phyloP scores from a whole-genome alignment of 192 early-diverging fungal species.

The Phycomyces nitens region DNA sequence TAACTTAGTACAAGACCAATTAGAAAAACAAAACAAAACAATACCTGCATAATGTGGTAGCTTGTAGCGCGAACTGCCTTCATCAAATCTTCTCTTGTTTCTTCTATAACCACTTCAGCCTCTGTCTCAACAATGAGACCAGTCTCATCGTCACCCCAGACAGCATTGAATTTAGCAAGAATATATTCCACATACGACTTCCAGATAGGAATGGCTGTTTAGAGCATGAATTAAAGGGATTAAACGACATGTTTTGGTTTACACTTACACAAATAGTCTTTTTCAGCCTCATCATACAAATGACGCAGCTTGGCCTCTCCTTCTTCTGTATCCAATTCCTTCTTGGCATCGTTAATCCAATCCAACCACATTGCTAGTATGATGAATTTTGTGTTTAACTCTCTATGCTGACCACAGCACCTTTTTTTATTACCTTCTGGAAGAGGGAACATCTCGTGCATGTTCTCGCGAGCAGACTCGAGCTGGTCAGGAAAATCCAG shows the following conservation, averaged over 20 bases:
- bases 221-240: background rate
- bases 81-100: slow-evolving; percentile 41
- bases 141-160: slow-evolving; percentile 24
- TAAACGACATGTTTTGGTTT: background rate
- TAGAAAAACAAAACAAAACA: background rate
- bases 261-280: slow-evolving; percentile 71
- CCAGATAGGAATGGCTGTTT: slow-evolving; percentile 65
- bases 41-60: slow-evolving; percentile 53
- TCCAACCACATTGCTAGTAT: slow-evolving; percentile 65
- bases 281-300: slow-evolving; percentile 49
- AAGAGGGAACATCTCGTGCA: slow-evolving; percentile 59
- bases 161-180: slow-evolving; percentile 40
- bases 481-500: slow-evolving; percentile 46
- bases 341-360: slow-evolving; percentile 67
- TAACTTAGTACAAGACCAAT: background rate
- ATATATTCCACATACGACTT: slow-evolving; percentile 57
- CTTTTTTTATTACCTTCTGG: slow-evolving; percentile 50
- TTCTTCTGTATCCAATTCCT: slow-evolving; percentile 40
- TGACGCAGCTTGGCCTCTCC: slow-evolving; percentile 45
- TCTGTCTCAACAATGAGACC: slow-evolving; percentile 7
- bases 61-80: slow-evolving; percentile 44
- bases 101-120: slow-evolving; percentile 24
- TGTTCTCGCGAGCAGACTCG: slow-evolving; percentile 48
- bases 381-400: background rate
- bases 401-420: background rate